Evolutionary conservation across 495 filamentous ascomycete species (phyloP), one percentile per base, ranked within the genome.

Genomic region (Xylaria longipes): DNA sequence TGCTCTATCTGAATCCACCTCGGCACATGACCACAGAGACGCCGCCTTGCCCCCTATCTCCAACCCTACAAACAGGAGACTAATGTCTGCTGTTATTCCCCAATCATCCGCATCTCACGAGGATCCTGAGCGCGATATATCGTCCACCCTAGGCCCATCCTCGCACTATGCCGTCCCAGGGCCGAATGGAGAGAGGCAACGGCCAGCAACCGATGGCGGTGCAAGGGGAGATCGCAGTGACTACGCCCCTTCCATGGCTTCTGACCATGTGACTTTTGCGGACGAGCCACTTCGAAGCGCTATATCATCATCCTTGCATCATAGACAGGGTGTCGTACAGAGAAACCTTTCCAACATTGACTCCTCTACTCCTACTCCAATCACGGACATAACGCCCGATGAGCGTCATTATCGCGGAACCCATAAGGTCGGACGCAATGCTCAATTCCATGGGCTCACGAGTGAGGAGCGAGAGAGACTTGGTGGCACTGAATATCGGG

Each of bases 401-500:
- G 60, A 64, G 62, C 68, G 74, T 25, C 65, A 72, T 50, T 77
- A 82, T 62, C 73, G 82, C 45, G 67, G 74, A 37, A 62, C 65
- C 14, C 73, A 75, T 66, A 78, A 79, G 48, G 83, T 91, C 25
- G 89, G 90, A 3, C 86, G 92, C 22, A 95, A 95, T 79, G 90
- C 89, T 14, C 90, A 91, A 71, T 94, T 96, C 76, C 86, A 91
- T 75, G 87, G 87, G 41, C 81, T 97, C 17, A 89, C 87, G 5
- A 81, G 84, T 6, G 86, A 87, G 25, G 92, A 97, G 75, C 87
- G 93, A 14, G 90, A 92, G 68, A 82, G 86, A 68, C 86, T 97
- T 6, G 93, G 92, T 31, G 93, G 93, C 1, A 90, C 89, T 58
- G 94, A 97, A 80, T 96, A 96, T 75, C 87, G 88, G 68, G 93